Evolutionary conservation across 202 grass and related monocot species (phyloP).

Genomic region (Digitaria exilis): DNA sequence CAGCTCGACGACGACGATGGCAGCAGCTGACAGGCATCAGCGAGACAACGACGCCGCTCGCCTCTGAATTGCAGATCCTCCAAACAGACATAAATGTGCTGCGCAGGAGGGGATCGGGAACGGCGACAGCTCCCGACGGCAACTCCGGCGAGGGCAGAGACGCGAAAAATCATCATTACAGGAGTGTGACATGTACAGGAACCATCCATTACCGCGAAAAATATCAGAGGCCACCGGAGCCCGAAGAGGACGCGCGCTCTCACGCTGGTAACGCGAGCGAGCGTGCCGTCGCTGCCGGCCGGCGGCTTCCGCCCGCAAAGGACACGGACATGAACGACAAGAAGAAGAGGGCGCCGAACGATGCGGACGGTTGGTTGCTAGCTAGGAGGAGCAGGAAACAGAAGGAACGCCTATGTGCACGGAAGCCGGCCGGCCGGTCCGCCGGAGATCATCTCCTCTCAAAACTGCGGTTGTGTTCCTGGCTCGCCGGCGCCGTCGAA

Average conservation of each 20-base stretch:
- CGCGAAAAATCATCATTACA: neutral
- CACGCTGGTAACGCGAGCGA: too few relatives aligned
- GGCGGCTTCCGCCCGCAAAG: neutral
- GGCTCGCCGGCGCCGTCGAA: neutral
- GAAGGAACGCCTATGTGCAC: constrained; percentile 52
- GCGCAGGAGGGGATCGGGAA: neutral
- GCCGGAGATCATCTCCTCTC: constrained; percentile 27
- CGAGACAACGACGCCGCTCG: constrained; percentile 15
- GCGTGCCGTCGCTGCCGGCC: neutral
- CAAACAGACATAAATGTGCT: neutral
- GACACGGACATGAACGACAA: neutral
- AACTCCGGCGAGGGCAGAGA: neutral
- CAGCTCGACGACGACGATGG: neutral
- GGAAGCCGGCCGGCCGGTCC: constrained; percentile 1
- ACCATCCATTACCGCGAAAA: constrained; percentile 35
- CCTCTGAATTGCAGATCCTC: neutral
- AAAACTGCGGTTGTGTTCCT: constrained; percentile 41
- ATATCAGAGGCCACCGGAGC: neutral
- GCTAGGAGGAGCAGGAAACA: constrained; percentile 15
- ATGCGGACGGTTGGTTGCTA: neutral
- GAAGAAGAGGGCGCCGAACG: neutral
- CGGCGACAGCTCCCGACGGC: neutral
- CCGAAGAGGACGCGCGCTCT: neutral
- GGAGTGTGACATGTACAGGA: constrained; percentile 11
- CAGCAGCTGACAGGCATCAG: neutral